Evolutionary conservation across 164 flowering plant species (phyloP).

Genomic region (Malania oleifera): DNA sequence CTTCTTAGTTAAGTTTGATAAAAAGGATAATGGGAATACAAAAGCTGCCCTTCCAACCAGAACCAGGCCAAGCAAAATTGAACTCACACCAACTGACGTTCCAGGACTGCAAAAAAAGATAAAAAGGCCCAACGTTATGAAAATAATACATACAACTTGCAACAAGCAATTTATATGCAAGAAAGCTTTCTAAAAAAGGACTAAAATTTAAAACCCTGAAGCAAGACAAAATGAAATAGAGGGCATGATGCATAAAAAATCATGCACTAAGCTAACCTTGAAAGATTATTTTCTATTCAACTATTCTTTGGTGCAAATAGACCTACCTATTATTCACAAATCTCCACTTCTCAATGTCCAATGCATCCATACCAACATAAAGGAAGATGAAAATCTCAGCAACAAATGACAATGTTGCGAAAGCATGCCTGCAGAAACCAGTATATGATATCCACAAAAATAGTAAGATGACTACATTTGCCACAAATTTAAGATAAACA

Average conservation of each 20-base stretch:
- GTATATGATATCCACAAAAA: neutral
- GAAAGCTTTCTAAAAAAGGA: too few relatives aligned
- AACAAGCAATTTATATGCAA: neutral
- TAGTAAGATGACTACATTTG: neutral
- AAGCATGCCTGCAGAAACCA: conserved; percentile 35
- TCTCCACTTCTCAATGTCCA: conserved; percentile 53
- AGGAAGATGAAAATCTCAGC: conserved; percentile 48
- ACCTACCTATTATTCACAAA: conserved; percentile 31
- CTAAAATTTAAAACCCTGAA: too few relatives aligned
- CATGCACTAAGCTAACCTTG: neutral
- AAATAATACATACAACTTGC: neutral
- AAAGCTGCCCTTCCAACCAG: conserved; percentile 49
- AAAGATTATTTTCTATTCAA: neutral
- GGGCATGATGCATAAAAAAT: neutral
- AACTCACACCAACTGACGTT: conserved; percentile 42
- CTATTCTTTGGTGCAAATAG: neutral
- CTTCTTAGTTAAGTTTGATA: conserved; percentile 31
- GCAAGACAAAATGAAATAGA: neutral
- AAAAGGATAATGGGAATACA: conserved; percentile 42
- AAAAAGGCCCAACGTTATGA: neutral
- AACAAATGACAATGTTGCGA: conserved; percentile 44
- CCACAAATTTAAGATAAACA: neutral
- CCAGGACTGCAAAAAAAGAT: conserved; percentile 33
- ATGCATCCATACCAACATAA: conserved; percentile 60
- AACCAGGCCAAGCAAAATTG: conserved; percentile 33